These are phyloP conservation scores for Aspergillus ochraceoroseus DNA, from an alignment of 2,329 filamentous ascomycete genomes.

Conservation along the genomic window DNA sequence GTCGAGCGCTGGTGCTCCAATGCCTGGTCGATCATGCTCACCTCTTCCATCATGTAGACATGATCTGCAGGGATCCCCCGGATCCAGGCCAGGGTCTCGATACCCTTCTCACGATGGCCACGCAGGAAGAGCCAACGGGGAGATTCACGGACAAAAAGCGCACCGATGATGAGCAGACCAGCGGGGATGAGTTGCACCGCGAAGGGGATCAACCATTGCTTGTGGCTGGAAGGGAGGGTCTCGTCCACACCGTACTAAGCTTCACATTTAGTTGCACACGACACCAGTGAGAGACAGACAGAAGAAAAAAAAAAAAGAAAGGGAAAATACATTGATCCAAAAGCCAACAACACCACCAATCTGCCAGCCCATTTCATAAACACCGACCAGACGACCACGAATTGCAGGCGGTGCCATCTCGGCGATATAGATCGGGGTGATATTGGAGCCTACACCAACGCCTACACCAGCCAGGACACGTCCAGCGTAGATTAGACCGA, in stretches of 20 bases:
- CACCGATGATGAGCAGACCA: slow-evolving; percentile 48
- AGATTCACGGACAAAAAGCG: slow-evolving; percentile 59
- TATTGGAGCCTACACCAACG: slow-evolving; percentile 53
- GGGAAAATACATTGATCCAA: slow-evolving; percentile 44
- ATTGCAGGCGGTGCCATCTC: slow-evolving; percentile 56
- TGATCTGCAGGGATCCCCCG: slow-evolving; percentile 41
- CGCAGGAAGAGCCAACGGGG: slow-evolving; percentile 67
- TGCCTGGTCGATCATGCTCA: slow-evolving; percentile 64
- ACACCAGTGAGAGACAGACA: too few species aligned
- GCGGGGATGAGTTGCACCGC: slow-evolving; percentile 41
- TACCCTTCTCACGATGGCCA: slow-evolving; percentile 62
- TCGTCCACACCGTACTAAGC: slow-evolving; percentile 50
- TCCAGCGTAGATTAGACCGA: slow-evolving; percentile 58
- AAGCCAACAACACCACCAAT: slow-evolving; percentile 49
- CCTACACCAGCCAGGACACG: slow-evolving; percentile 55
- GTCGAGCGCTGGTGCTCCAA: slow-evolving; percentile 59
- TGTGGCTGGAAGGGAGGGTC: slow-evolving; percentile 31
- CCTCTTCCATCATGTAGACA: slow-evolving; percentile 68
- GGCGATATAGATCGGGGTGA: slow-evolving; percentile 58
- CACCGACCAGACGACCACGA: slow-evolving; percentile 55
- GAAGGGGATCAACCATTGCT: slow-evolving; percentile 43
- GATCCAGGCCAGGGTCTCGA: slow-evolving; percentile 49
- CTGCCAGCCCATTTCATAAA: slow-evolving; percentile 55
- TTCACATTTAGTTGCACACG: slow-evolving; percentile 1
- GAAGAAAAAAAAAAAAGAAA: slow-evolving; percentile 15